Evolutionary conservation across 305 asterid genomes (phyloP), one percentile per base, ranked within the genome.

Genomic region (Solanum chacoense): DNA sequence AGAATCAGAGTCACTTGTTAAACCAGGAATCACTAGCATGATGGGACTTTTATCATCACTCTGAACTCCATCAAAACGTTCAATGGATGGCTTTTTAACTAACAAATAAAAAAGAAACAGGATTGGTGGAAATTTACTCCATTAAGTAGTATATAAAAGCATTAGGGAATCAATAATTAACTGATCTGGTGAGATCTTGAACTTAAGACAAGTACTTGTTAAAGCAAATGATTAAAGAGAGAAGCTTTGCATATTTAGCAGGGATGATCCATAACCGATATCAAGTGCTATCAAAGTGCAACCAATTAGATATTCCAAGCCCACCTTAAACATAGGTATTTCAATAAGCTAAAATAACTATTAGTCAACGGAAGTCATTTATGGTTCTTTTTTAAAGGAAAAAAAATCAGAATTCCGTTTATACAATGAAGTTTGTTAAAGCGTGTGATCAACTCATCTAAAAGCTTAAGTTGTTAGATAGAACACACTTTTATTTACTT

Each of bases 1-100:
- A 90, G 99, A 94, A 92, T 93, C 88, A 31, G 99, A 94, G 88
- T 94, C 95, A 88, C 99, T 96, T 87, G 98, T 95, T 91, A 97
- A 93, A 86, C 99, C 99, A 88, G 99, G 99, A 92, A 97, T 87
- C 77, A 97, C 93, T 88, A 97, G 91, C 88, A 95, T 14, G 59
- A 97, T 92, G 88, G 99, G 99, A 91, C 77, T 91, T 87, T 87
- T 93, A 72, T 89, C 93, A 90, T 91, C 94, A 88, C 75, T 86
- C 72, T 78, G 91, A 87, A 87, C 87, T 84, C 79, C 93, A 88
- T 91, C 93, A 87, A 89, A 91, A 88, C 22, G 91, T 88, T 90
- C 94, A 85, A 38, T 55, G 90, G 59, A 88, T 90, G 91, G 92
- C 28, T 90, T 90, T 89, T 90, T 86, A 86, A 87, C 95, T 93